Base-by-base conservation (phyloP, 805 yeast genomes). In the Phaffomyces opuntiae region DNA sequence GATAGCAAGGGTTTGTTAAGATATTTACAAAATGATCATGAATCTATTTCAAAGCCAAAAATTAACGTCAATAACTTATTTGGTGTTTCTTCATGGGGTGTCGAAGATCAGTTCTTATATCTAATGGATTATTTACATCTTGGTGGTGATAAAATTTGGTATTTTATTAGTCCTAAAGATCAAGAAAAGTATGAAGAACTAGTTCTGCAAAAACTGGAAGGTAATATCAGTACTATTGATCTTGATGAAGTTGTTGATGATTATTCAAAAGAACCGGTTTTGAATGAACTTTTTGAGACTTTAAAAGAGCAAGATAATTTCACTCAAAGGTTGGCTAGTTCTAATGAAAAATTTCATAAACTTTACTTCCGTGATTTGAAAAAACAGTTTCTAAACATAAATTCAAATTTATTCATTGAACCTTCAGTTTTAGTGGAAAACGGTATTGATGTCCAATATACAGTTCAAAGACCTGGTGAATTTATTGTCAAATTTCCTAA, bases 401-500 rank as follows among this genome's bases (percentile, higher is more conserved):
- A 73, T 49, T 67, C 70, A 36, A 79, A 78, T 45, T 52, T 69
- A 14, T 60, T 77, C 42, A 59, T 82, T 5, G 66, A 80, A 0
- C 84, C 87, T 0, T 63, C 67, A 9, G 51, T 66, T 27, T 59
- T 83, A n/a, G 49, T 53, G n/a, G 62, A 66, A 19, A 53, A 70
- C 31, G 82, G 80, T 0, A 80, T 83, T 17, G 63, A 57, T 5
- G 74, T 68, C 25, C 64, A 68, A 38, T 70, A 74, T 7, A 63
- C 75, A 0, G 57, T 70, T n/a, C 90, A 83, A 57, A 68, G 67
- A 35, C 79, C 82, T 0, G 86, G 87, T 1, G 85, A 83, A 33
- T 69, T 72, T 45, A 63, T 84, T 7, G 65, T 82, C 47, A 78
- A 73, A 46, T 79, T 65, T 51, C 88, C 90, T 0, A 68, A 70